Evolutionary conservation across 169 alveolate species (phyloP), one percentile per base, ranked within the genome.

Genomic region (Babesia ovata): DNA sequence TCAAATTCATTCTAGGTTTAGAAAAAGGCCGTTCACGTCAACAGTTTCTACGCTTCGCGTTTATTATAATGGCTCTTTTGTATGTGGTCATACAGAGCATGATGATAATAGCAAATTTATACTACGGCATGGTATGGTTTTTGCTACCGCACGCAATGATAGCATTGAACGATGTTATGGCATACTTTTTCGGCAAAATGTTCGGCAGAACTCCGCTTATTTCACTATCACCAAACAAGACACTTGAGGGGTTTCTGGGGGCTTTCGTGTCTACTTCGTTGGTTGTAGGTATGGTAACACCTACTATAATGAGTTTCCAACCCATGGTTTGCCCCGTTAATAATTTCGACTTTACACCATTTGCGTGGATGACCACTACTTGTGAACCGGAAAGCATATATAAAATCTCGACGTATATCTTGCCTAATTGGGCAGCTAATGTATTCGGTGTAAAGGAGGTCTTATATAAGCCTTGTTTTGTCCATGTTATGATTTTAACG

Each of bases 241-340:
- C 99, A 19, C 96, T 97, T 86, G 99, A 98, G 90, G 99, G 99
- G 1, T 97, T 93, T 82, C 86, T 96, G 36, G 99, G 98, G 42
- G 96, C 97, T 6, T 91, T 93, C 57, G 69, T 95, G 62, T 85
- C 92, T 14, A 95, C 99, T 7, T 83, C 94, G 45, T 36, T 95
- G 21, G 74, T 89, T 76, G 83, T 92, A 4, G 86, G 86, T 45
- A 21, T 75, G n/a, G 63, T 57, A 19, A 69, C 91, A 13, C 72
- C 85, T 36, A 56, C 92, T 29, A 81, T 96, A 56, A 83, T 93
- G 66, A 67, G 56, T 33, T 74, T 75, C 74, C 75, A 89, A 26
- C 88, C 86, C 52, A 79, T 96, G 73, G 78, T 94, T 22, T 97
- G 99, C 69, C 97, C 98, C 4, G 95, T 94, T 74, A 90, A 88